Evolutionary conservation across 2,329 filamentous ascomycete species (phyloP).

Genomic region (Ciborinia camelliae): DNA sequence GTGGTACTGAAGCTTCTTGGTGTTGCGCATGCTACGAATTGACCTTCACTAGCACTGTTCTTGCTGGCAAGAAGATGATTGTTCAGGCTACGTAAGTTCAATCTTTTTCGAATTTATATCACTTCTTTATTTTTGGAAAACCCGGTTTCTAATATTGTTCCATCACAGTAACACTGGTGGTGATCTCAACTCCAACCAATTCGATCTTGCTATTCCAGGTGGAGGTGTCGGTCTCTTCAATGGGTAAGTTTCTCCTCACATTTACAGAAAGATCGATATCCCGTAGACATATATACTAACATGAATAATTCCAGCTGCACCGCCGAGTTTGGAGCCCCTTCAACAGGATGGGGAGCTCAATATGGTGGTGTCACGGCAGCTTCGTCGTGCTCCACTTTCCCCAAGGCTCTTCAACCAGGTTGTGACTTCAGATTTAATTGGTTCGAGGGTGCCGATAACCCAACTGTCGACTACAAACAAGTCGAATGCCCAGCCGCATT

Average conservation of each 20-base stretch:
- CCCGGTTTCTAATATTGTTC: background rate
- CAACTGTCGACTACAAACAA: constrained; percentile 44
- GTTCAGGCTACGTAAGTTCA: constrained; percentile 45
- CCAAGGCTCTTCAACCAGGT: constrained; percentile 43
- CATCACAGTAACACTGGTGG: constrained; percentile 50
- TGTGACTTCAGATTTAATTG: constrained; percentile 54
- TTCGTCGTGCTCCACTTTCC: constrained; percentile 45
- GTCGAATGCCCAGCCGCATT: constrained; percentile 48
- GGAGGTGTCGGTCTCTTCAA: constrained; percentile 56
- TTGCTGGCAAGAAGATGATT: constrained; percentile 59
- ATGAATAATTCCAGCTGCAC: constrained; percentile 40
- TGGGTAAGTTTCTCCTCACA: constrained; percentile 40
- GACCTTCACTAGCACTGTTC: constrained; percentile 47
- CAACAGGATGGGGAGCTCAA: constrained; percentile 44
- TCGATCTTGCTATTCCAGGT: constrained; percentile 54
- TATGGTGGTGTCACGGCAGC: constrained; percentile 48
- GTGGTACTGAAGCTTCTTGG: constrained; percentile 55
- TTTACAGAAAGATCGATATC: too few relatives aligned
- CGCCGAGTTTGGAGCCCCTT: constrained; percentile 44
- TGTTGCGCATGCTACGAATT: constrained; percentile 63
- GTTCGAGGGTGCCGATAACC: constrained; percentile 50
- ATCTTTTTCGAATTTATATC: background rate
- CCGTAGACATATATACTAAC: too few relatives aligned
- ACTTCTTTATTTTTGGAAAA: too few relatives aligned
- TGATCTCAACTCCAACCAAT: constrained; percentile 55